Conservation (phyloP, 1,284 basidiomycete genomes). For the Moesziomyces aphidis region DNA sequence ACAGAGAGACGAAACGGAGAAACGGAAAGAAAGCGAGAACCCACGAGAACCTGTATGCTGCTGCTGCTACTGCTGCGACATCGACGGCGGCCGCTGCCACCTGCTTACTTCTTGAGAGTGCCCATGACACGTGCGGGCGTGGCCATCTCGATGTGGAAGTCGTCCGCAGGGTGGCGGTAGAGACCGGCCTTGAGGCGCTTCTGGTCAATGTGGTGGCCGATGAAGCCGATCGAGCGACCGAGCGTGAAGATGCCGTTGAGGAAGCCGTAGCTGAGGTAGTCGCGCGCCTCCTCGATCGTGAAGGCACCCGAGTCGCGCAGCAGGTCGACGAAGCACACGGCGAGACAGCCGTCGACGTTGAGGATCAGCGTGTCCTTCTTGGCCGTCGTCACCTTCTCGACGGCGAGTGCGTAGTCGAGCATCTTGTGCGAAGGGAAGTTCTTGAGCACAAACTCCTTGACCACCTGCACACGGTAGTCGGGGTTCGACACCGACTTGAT, state of each 20-base stretch:
- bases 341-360: slow-evolving; percentile 92
- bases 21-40: slow-evolving; percentile 5
- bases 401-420: slow-evolving; percentile 97
- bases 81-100: too few relatives aligned
- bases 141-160: slow-evolving; percentile 66
- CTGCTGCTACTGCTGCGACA: neutral
- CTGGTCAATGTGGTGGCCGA: slow-evolving; percentile 94
- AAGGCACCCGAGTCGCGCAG: slow-evolving; percentile 93
- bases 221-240: slow-evolving; percentile 96
- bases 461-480: slow-evolving; percentile 85
- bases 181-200: slow-evolving; percentile 74
- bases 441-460: slow-evolving; percentile 95
- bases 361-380: slow-evolving; percentile 87
- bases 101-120: slow-evolving; percentile 48
- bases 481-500: slow-evolving; percentile 81
- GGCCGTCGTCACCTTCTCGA: slow-evolving; percentile 95
- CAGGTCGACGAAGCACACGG: slow-evolving; percentile 96
- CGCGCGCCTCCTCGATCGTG: slow-evolving; percentile 93
- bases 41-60: slow-evolving; percentile 17
- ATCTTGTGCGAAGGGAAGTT: slow-evolving; percentile 83
- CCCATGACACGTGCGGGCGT: slow-evolving; percentile 61
- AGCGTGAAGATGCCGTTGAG: slow-evolving; percentile 97
- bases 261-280: slow-evolving; percentile 92
- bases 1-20: slow-evolving; percentile 11
- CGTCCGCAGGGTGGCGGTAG: slow-evolving; percentile 69